phyloP scores from a whole-genome alignment of 768 basidiomycete species.

The Rhodocollybia butyracea region DNA sequence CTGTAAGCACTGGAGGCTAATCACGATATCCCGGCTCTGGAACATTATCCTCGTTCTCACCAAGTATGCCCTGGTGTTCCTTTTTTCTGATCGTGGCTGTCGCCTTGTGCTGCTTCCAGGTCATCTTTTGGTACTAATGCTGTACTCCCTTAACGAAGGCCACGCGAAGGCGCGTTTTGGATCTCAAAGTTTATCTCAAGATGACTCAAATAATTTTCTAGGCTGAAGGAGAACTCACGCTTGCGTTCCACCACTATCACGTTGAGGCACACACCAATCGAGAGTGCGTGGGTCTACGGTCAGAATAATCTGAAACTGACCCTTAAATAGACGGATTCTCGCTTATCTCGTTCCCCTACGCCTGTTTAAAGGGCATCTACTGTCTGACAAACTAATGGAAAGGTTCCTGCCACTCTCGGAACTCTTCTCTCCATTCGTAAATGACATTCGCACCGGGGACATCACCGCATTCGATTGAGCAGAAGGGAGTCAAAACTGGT shows the following conservation, averaged over 20 bases:
- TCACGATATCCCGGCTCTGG: conserved; percentile 77
- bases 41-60: conserved; percentile 77
- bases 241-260: conserved; percentile 86
- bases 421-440: conserved; percentile 78
- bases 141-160: conserved; percentile 91
- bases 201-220: conserved; percentile 20
- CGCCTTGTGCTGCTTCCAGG: conserved; percentile 42
- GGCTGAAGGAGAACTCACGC: conserved; percentile 84
- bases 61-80: conserved; percentile 48
- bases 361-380: conserved; percentile 84
- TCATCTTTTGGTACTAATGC: conserved; percentile 96
- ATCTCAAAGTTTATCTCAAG: neutral
- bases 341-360: conserved; percentile 89
- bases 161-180: conserved; percentile 61
- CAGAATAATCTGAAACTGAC: neutral
- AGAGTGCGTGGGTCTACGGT: conserved; percentile 52
- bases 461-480: conserved; percentile 78
- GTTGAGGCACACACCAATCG: conserved; percentile 68
- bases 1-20: conserved; percentile 85
- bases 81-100: conserved; percentile 8
- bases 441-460: conserved; percentile 75
- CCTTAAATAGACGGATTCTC: conserved; percentile 69
- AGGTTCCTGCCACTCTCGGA: conserved; percentile 71
- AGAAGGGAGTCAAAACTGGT: conserved; percentile 67
- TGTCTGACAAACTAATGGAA: conserved; percentile 64